These are phyloP conservation scores for Dittrichia graveolens DNA, from an alignment of 129 eudicot genomes.

Conservation along the genomic window DNA sequence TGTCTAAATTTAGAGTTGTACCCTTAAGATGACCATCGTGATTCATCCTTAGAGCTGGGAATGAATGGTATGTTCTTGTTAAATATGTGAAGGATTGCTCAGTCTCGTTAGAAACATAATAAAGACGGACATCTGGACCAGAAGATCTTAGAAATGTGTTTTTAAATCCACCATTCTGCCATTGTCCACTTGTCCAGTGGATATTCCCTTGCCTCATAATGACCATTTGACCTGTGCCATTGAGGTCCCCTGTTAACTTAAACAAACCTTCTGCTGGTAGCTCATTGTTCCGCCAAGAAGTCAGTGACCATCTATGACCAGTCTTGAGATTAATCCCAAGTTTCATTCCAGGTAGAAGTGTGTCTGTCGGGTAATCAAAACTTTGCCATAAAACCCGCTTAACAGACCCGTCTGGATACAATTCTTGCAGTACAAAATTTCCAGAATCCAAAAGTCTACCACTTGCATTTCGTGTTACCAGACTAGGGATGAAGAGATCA, in stretches of 20 bases:
- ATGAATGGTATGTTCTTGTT: constrained; percentile 5
- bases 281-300: constrained; percentile 33
- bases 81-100: constrained; percentile 35
- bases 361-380: constrained; percentile 43
- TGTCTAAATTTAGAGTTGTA: not conserved
- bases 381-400: constrained; percentile 45
- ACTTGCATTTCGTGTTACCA: constrained; percentile 11
- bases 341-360: constrained; percentile 39
- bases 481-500: not conserved
- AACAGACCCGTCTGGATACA: constrained; percentile 27
- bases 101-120: constrained; percentile 27
- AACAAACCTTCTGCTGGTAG: constrained; percentile 45
- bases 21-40: constrained; percentile 11
- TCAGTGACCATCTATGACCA: constrained; percentile 12
- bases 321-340: constrained; percentile 26
- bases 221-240: constrained; percentile 24
- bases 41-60: constrained; percentile 30
- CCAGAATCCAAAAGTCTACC: constrained; percentile 42
- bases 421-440: constrained; percentile 33
- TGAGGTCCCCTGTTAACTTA: constrained; percentile 29
- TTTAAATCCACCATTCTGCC: constrained; percentile 33
- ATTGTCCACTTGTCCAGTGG: constrained; percentile 41
- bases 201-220: constrained; percentile 30
- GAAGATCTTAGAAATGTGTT: not conserved
- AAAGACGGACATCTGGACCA: constrained; percentile 6